A percentile compares a stretch with the other conserved stretches of the same genome.
Conservation (phyloP, 192 early-diverging fungal species). For the Piromyces finnis region DNA sequence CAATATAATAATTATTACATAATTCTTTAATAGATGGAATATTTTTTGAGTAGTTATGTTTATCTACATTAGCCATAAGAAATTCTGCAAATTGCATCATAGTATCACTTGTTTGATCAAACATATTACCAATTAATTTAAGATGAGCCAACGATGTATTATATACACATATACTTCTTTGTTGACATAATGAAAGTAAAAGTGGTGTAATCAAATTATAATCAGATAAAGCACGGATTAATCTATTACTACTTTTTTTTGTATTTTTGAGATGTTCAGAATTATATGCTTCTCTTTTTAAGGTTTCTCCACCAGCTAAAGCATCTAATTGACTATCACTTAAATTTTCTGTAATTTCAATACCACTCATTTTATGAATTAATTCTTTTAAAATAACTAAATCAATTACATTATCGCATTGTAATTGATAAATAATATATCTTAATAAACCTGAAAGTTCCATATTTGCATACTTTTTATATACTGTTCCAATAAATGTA, state of each 20-base stretch:
- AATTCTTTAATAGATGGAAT: slow-evolving; percentile 20
- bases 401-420: slow-evolving; percentile 28
- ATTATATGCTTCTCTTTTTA: slow-evolving; percentile 34
- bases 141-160: slow-evolving; percentile 20
- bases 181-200: slow-evolving; percentile 41
- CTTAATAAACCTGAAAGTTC: slow-evolving; percentile 45
- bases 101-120: slow-evolving; percentile 34
- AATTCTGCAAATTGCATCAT: slow-evolving; percentile 50
- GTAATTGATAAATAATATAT: slow-evolving; percentile 46
- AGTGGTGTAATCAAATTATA: slow-evolving; percentile 29
- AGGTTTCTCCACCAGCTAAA: slow-evolving; percentile 36
- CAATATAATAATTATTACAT: slow-evolving; percentile 27
- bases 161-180: slow-evolving; percentile 24
- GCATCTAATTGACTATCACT: slow-evolving; percentile 41
- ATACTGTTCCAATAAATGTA: slow-evolving; percentile 43
- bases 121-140: slow-evolving; percentile 33
- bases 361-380: slow-evolving; percentile 49
- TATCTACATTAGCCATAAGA: slow-evolving; percentile 23
- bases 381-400: slow-evolving; percentile 51
- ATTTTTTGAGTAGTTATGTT: slow-evolving; percentile 15
- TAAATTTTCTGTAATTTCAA: slow-evolving; percentile 31
- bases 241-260: slow-evolving; percentile 21
- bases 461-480: slow-evolving; percentile 35
- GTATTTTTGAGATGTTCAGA: slow-evolving; percentile 23
- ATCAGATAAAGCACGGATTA: slow-evolving; percentile 35